phyloP scores from a whole-genome alignment of 2,329 filamentous ascomycete species.

The Botrytis hyacinthi region DNA sequence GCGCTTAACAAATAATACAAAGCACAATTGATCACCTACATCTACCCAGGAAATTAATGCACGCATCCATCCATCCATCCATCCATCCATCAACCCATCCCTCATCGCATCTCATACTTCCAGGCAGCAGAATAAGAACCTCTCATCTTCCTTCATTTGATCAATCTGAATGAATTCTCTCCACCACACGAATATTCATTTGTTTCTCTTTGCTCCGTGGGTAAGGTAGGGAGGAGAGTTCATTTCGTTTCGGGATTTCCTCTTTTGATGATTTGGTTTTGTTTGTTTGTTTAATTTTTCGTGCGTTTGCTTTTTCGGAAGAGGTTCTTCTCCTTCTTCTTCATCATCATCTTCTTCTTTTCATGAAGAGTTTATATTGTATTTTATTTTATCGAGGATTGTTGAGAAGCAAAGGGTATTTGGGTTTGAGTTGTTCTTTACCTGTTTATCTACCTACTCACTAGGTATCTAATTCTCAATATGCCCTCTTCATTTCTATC shows the following conservation, averaged over 20 bases:
- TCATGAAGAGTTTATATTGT: not conserved
- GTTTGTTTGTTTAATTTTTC: not conserved
- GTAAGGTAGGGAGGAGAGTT: not conserved
- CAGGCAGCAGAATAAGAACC: constrained; percentile 21
- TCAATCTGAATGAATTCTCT: not conserved
- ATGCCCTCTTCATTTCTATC: not conserved
- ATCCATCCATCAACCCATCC: not conserved
- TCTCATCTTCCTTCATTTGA: not conserved
- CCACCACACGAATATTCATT: not conserved
- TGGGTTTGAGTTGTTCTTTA: not conserved
- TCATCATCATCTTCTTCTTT: not conserved
- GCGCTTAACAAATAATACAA: not conserved
- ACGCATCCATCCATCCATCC: too few relatives aligned
- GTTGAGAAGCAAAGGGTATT: not conserved
- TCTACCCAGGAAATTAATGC: not conserved
- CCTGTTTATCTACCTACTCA: not conserved
- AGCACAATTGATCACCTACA: not conserved
- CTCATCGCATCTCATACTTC: not conserved
- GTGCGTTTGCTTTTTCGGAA: not conserved
- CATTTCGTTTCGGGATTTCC: not conserved
- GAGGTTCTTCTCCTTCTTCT: not conserved
- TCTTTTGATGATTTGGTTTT: not conserved
- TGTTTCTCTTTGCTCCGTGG: not conserved
- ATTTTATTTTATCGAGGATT: not conserved
- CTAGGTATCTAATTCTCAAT: not conserved